These are phyloP conservation scores for Amanita molliuscula DNA, from an alignment of 768 basidiomycete species.

Conservation along the genomic window DNA sequence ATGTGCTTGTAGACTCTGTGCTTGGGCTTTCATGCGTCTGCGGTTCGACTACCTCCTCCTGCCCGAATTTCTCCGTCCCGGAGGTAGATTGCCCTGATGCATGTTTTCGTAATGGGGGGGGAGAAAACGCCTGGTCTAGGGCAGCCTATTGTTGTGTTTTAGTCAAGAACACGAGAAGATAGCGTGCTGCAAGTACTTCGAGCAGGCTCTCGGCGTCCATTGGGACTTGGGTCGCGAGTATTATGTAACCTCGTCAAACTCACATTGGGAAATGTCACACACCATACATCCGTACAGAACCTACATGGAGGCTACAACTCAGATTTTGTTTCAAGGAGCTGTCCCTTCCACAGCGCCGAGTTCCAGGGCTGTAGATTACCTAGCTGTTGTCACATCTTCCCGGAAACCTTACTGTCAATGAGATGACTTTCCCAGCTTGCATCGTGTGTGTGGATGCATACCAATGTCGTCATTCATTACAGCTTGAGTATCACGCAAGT, in stretches of 20 bases:
- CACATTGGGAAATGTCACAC: not conserved
- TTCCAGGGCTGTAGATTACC: not conserved
- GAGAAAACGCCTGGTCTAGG: slow-evolving; percentile 21
- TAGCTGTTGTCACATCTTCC: not conserved
- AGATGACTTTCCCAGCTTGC: not conserved
- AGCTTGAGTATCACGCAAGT: not conserved
- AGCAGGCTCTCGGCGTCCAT: slow-evolving; percentile 19
- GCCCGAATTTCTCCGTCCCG: not conserved
- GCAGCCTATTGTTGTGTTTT: slow-evolving; percentile 17
- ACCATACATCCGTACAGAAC: not conserved
- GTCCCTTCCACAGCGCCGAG: not conserved
- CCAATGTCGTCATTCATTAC: not conserved
- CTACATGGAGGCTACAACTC: not conserved
- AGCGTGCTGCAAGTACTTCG: slow-evolving; percentile 15
- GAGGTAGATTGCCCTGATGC: not conserved
- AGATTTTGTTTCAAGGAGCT: not conserved
- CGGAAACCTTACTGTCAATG: not conserved
- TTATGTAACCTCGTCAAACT: not conserved
- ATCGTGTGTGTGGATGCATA: not conserved
- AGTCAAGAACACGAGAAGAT: not conserved
- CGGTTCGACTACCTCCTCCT: not conserved
- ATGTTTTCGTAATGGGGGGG: slow-evolving; percentile 15
- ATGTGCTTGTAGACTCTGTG: not conserved
- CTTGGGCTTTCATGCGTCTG: not conserved
- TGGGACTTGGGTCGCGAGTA: not conserved